Evolutionary conservation across 1,284 basidiomycete genomes (phyloP), one percentile per base, ranked within the genome.

Genomic region (Trichosporon sp.): DNA sequence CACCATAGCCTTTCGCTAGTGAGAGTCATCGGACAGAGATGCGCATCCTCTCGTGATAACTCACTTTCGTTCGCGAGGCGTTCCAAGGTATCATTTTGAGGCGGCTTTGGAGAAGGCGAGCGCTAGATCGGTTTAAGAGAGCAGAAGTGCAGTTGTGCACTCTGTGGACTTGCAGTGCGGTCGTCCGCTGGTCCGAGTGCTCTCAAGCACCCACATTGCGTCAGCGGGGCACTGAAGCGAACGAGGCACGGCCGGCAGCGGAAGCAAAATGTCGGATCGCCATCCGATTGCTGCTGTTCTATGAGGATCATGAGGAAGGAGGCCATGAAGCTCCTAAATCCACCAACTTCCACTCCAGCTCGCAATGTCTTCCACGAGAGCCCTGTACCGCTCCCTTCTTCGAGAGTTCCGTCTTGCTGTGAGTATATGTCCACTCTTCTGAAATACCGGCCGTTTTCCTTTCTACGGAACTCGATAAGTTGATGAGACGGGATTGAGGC

Each of bases 321-420:
- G 8, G 49, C 19, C 25, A 29, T 31, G 8, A n/a, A 2, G 49
- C 25, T n/a, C 25, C 4, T 4, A 10, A 8, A 13, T 29, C 27
- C 25, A 29, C 16, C 13, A 54, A n/a, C 49, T 16, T 29, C 49
- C 25, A 29, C 14, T 27, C 13, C 16, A 11, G 16, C 25, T n/a
- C 36, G 36, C 34, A 16, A 44, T 40, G 59, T 32, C 59, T 49
- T 59, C 70, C 8, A 69, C 69, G 21, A 68, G 65, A 25, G 74
- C 76, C 59, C 71, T 76, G 44, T 81, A 81, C 61, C 74, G 80
- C 40, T 77, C 77, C 5, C 60, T 79, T 25, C 70, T 81, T 5
- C 69, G 80, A 19, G 79, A 81, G 62, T 66, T 81, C 23, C 72
- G 78, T 21, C 66, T 76, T 29, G 68, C 74, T 21, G 80, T 81